Conservation (phyloP, 306 rosid genomes). For the Begonia loranthoides region DNA sequence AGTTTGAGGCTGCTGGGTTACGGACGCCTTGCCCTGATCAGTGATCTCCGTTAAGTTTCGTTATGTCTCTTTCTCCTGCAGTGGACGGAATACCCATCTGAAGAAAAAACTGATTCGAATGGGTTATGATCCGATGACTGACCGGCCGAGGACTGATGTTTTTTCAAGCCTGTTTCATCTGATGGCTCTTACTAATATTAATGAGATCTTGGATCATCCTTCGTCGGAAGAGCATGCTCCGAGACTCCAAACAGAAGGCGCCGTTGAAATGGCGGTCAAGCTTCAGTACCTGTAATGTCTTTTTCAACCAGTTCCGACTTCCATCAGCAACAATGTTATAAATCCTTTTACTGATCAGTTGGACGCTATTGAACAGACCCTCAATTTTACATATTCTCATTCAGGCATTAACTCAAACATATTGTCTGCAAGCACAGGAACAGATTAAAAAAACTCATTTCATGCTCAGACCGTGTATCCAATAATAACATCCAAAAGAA, state of each 20-base stretch:
- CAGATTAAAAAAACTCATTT: no score
- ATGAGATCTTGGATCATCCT: slow-evolving; percentile 33
- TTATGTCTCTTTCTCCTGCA: no score
- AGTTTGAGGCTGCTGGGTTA: no score
- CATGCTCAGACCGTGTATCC: no score
- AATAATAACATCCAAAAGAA: no score
- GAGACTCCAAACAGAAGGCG: slow-evolving; percentile 36
- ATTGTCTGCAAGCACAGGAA: no score
- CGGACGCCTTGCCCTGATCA: no score
- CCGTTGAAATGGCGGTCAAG: slow-evolving; percentile 42
- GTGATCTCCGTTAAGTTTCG: no score
- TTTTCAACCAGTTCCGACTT: slow-evolving; percentile 18
- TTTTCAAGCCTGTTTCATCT: slow-evolving; percentile 52
- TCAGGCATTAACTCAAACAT: neutral
- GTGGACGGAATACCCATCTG: slow-evolving; percentile 57
- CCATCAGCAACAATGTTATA: slow-evolving; percentile 7
- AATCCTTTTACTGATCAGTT: slow-evolving; percentile 11
- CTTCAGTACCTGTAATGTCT: slow-evolving; percentile 38
- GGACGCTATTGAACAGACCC: slow-evolving; percentile 5
- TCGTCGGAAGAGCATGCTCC: slow-evolving; percentile 38
- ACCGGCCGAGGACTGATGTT: slow-evolving; percentile 46
- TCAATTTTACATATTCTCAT: neutral
- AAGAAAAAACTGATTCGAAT: slow-evolving; percentile 51
- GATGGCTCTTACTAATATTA: slow-evolving; percentile 49
- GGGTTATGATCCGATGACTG: slow-evolving; percentile 60